Percentiles rank a stretch among this genome's conserved stretches.
Conservation (phyloP, 306 rosid species). For the Cicer judaicum region DNA sequence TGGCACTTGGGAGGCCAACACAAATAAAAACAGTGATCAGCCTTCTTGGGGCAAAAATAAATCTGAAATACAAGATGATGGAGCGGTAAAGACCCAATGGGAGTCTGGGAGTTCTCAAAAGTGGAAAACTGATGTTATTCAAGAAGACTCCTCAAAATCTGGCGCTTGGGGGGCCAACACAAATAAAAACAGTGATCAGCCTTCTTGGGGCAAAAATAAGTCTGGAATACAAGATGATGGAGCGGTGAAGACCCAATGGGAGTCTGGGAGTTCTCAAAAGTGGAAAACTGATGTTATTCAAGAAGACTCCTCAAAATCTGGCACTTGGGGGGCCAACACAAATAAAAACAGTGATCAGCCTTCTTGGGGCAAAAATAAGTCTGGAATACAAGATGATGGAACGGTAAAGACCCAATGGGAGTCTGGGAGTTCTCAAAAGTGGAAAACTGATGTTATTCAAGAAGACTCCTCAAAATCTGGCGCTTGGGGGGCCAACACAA, state of each 20-base stretch:
- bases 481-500: background rate
- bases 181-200: background rate
- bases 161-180: background rate
- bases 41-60: too few relatives aligned
- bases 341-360: background rate
- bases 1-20: too few relatives aligned
- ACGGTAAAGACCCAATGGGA: background rate
- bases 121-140: slow-evolving; percentile 10
- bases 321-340: background rate
- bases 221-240: background rate
- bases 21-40: too few relatives aligned
- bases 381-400: background rate
- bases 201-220: background rate
- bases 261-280: slow-evolving; percentile 15
- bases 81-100: background rate
- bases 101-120: slow-evolving; percentile 31
- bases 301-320: slow-evolving; percentile 14
- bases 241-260: background rate
- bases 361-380: background rate
- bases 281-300: slow-evolving; percentile 9
- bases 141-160: slow-evolving; percentile 21
- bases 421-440: slow-evolving; percentile 24
- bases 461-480: slow-evolving; percentile 20
- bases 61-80: background rate
- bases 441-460: slow-evolving; percentile 3